Evolutionary conservation across 495 filamentous ascomycete species (phyloP), one percentile per base, ranked within the genome.

Genomic region (Pyrenula aspistea): DNA sequence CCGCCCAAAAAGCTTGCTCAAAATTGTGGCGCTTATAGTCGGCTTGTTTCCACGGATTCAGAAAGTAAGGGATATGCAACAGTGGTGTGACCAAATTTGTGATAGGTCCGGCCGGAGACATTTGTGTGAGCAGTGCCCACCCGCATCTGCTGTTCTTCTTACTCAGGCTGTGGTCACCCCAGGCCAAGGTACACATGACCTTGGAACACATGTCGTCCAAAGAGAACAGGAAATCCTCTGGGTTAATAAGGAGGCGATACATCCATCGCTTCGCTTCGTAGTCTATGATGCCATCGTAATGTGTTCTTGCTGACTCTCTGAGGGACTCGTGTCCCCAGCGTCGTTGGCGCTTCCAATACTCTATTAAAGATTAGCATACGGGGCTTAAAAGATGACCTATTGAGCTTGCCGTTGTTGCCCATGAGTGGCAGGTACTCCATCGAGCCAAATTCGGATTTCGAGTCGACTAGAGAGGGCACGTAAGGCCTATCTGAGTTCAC

Each of bases 401-500:
- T 8, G 10, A 20, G 10, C 50, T 52, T 20, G 20, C 50, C 19
- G 20, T 52, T 52, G 4, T 20, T 52, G 8, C 50, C 50, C 50
- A 52, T 52, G 19, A 52, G 50, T 19, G 50, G 50, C 10, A 52
- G 19, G 50, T 52, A 52, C 4, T 52, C 50, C 19, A 52, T 52
- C 4, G 19, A 20, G 8, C 50, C 50, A 21, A 21, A 20, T 52
- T 19, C 71, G 12, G 69, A 68, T 60, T 77, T 77, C 57, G 76
- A 73, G 52, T 73, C 62, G 59, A 74, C 70, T 12, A 77, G 65
- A 20, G 72, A 69, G 20, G 72, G 64, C 36, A 78, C 74, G 60
- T 74, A 68, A n/a, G 75, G 75, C 12, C 75, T 65, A 24, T 76
- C 75, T 2, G 76, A 75, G 63, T 79, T 80, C 54, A 75, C 78